Base-by-base conservation (phyloP, 768 basidiomycete species). In the Rhizopogon vinicolor region DNA sequence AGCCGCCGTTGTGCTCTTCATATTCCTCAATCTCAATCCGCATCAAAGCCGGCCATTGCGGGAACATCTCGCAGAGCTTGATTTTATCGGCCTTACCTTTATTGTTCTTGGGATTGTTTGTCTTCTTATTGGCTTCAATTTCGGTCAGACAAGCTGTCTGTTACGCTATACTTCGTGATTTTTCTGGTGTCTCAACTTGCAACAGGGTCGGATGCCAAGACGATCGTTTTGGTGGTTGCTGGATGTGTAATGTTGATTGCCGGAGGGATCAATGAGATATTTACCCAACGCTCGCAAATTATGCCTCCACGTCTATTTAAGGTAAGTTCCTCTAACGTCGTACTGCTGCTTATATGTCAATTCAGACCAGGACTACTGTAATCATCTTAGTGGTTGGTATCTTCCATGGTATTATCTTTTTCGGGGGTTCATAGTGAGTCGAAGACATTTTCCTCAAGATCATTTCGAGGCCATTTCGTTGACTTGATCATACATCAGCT, bases 21-120 rank as follows among this genome's bases (percentile, higher is more conserved):
- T 81, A 65, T 91, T 87, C 76, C 78, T 92, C 40, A 86, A 90
- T 60, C 74, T 91, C n/a, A 91, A 91, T 61, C 88, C 90, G 1
- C 86, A 82, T 53, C 75, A 82, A 53, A 79, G 79, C 7, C 80
- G 77, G 53, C 74, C 85, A 0, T 67, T 89, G 44, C 72, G 70
- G 13, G 68, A 87, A 53, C 85, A 91, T 64, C 59, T 81, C n/a
- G 59, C 64, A 7, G 81, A 86, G 49, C 88, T 92, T 57, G 90
- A 92, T 67, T 88, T 89, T 58, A 35, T 84, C 10, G 90, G 90
- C 7, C 75, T 92, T 9, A 37, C 72, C 31, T 72, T 88, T 19
- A 77, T 91, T 25, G 78, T 90, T 35, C 71, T 63, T 7, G 87
- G 89, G 2, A 77, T 90, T n/a, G 73, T 89, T 12, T 80, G 80